Base-by-base conservation (phyloP, 75 land plant species). In the Picea glauca region DNA sequence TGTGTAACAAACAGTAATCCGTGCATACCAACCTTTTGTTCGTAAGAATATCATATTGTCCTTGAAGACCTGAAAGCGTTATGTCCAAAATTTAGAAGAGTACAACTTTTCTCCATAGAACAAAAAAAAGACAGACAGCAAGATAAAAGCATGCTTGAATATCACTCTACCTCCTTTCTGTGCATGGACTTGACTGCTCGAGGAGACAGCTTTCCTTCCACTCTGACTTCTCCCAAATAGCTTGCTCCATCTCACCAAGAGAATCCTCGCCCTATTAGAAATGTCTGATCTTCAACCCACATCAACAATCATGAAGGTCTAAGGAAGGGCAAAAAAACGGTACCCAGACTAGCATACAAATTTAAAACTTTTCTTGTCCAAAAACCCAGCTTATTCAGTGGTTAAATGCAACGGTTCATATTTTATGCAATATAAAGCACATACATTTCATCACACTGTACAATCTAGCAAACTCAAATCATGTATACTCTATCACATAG, bases 281-380 rank as follows among this genome's bases (percentile, higher is more conserved):
- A 96, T 88, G 81, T 91, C 99, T 96, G 91, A 88, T 93, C 87
- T 85, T 87, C 88, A 91, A 87, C 84, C 77, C 85, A 87, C 84
- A 85, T 80, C 80, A 81, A 86, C 86, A 76, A 83, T 81, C 75
- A 78, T 81, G 82, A 81, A 58, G 40, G 59, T 35, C 72, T 20
- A 61, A 63, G 54, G 67, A 20, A 43, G 59, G 15, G 40, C 14
- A 18, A 70, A 70, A 6, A 3, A 65, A 2, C 1, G 1, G 12
- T 20, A 17, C 1, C 11, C 46, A 70, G 43, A 40, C 23, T 40
- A 40, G 20, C 13, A 70, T 32, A 15, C 20, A 33, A 66, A 33
- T 33, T 17, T 33, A 20, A 1, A 33, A 32, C 14, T 33, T 8
- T 8, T 50, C 11, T 50, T 50, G 43, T 20, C 35, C 43, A 66